A percentile compares a stretch with the other conserved stretches of the same genome.
phyloP scores from a whole-genome alignment of 176 grass and related monocot species.

The Luzula sylvatica region DNA sequence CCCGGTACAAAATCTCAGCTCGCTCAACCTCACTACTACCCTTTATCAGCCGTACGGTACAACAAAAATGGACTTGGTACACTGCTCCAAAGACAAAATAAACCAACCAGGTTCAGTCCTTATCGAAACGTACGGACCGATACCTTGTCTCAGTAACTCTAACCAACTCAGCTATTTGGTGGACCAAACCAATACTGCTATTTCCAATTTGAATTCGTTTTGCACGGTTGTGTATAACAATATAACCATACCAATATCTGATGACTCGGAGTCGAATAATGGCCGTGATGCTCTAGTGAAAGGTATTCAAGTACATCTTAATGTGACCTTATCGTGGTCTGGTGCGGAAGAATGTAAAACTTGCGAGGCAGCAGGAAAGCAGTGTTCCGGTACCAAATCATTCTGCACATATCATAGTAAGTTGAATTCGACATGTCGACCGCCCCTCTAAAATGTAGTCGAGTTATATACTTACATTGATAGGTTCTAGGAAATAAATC shows the following conservation, averaged over 20 bases:
- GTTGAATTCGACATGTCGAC: too few species aligned
- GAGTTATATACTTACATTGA: too few species aligned
- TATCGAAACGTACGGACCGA: not conserved
- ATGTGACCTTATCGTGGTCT: not conserved
- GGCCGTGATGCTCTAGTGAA: not conserved
- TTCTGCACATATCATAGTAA: constrained; percentile 22
- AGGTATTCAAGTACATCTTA: not conserved
- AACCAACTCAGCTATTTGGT: constrained; percentile 15
- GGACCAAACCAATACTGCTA: not conserved
- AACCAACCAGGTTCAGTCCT: not conserved
- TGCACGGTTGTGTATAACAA: not conserved
- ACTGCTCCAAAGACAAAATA: constrained; percentile 5
- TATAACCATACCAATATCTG: not conserved
- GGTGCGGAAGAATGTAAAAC: not conserved
- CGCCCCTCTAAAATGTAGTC: too few species aligned
- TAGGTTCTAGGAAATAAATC: too few species aligned
- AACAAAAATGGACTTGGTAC: not conserved
- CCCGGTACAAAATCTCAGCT: constrained; percentile 2
- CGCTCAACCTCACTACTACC: not conserved
- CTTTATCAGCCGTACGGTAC: not conserved
- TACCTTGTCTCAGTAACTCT: constrained; percentile 16
- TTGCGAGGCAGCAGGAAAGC: constrained; percentile 1
- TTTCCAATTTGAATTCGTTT: not conserved
- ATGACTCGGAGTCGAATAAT: not conserved
- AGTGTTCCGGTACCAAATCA: constrained; percentile 22